phyloP scores from a whole-genome alignment of 768 basidiomycete species.

The Trametes villosa region DNA sequence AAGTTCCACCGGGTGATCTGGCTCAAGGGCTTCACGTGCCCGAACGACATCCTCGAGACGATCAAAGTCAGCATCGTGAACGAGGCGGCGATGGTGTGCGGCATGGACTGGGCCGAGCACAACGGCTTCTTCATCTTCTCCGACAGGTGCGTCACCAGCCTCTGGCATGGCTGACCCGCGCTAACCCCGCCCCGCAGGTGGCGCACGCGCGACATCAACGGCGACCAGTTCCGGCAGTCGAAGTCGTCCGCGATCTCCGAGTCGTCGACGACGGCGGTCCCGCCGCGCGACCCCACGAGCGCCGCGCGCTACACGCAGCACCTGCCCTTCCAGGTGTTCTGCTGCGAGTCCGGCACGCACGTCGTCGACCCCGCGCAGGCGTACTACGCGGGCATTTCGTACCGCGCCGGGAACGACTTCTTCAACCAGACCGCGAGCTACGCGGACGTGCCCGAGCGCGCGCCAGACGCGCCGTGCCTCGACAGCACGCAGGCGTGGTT shows the following conservation, averaged over 20 bases:
- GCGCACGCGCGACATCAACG: slow-evolving; percentile 97
- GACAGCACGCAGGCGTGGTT: slow-evolving; percentile 99
- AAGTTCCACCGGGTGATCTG: slow-evolving; percentile 91
- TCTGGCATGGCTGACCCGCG: background rate
- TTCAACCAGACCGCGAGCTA: slow-evolving; percentile 71
- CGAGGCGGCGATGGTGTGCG: slow-evolving; percentile 97
- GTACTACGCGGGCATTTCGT: slow-evolving; percentile 88
- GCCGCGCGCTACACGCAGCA: slow-evolving; percentile 87
- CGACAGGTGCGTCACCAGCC: slow-evolving; percentile 70
- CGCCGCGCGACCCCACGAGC: slow-evolving; percentile 85
- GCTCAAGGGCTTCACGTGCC: slow-evolving; percentile 99
- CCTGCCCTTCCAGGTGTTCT: slow-evolving; percentile 97
- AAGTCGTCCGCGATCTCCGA: slow-evolving; percentile 93
- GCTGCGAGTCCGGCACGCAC: slow-evolving; percentile 98
- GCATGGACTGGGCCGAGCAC: slow-evolving; percentile 99
- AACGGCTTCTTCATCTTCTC: slow-evolving; percentile 98
- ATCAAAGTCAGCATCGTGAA: slow-evolving; percentile 89
- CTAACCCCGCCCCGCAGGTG: slow-evolving; percentile 55
- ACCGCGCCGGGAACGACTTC: slow-evolving; percentile 81
- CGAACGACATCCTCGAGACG: slow-evolving; percentile 96
- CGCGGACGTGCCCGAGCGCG: slow-evolving; percentile 55
- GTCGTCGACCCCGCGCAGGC: slow-evolving; percentile 95
- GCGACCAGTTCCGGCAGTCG: slow-evolving; percentile 97
- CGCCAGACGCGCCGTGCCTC: slow-evolving; percentile 84
- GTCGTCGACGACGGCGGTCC: slow-evolving; percentile 86